A percentile compares a stretch with the other conserved stretches of the same genome.
These are phyloP conservation scores for Phyllosticta paracitricarpa DNA, from an alignment of 2,329 filamentous ascomycete genomes.

Conservation along the genomic window DNA sequence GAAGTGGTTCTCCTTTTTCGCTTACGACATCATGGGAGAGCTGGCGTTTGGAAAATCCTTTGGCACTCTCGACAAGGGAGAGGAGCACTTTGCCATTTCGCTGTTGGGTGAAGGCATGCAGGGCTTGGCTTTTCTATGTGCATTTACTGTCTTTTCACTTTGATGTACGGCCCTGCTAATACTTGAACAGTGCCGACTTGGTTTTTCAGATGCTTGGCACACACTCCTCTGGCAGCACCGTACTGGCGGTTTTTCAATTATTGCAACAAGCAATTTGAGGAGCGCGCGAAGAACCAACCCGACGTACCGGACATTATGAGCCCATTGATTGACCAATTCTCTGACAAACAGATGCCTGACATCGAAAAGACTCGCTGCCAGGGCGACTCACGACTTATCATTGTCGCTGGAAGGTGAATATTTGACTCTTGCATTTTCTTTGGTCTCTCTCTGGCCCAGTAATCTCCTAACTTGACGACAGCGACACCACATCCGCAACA, in stretches of 20 bases:
- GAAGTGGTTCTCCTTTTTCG: slow-evolving; percentile 30
- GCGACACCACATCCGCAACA: slow-evolving; percentile 6
- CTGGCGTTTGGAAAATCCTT: slow-evolving; percentile 35
- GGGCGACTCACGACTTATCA: slow-evolving; percentile 25
- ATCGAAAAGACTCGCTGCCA: slow-evolving; percentile 13
- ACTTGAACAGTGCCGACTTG: slow-evolving; percentile 16
- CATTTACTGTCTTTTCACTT: neutral
- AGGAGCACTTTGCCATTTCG: slow-evolving; percentile 23
- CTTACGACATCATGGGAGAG: slow-evolving; percentile 42
- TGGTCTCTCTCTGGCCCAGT: neutral
- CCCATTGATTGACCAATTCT: neutral
- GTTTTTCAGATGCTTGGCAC: slow-evolving; percentile 22
- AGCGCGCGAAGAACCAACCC: slow-evolving; percentile 7
- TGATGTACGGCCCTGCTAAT: neutral
- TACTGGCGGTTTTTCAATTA: slow-evolving; percentile 23
- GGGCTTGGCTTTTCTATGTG: slow-evolving; percentile 1
- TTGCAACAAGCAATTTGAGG: slow-evolving; percentile 21
- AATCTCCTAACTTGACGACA: slow-evolving; percentile 27
- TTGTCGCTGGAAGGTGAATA: slow-evolving; percentile 19
- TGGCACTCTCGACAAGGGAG: slow-evolving; percentile 23
- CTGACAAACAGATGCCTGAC: neutral
- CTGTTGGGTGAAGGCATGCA: slow-evolving; percentile 1
- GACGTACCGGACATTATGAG: slow-evolving; percentile 3
- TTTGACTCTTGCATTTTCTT: neutral
- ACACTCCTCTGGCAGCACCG: slow-evolving; percentile 21